Base-by-base conservation (phyloP, 257 asterid genomes). In the Ocimum tenuiflorum region DNA sequence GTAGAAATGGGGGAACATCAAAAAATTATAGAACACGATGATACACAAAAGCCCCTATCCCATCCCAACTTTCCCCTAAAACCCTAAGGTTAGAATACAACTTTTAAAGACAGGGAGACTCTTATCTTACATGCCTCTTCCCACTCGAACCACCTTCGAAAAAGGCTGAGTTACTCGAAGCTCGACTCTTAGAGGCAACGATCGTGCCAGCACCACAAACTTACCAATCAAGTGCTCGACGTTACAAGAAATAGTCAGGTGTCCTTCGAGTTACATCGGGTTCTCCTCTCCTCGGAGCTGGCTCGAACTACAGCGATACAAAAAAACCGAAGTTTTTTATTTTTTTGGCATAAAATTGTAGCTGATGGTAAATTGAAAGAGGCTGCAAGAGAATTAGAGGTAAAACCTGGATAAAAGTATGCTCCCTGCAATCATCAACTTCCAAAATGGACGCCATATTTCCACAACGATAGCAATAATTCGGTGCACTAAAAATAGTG, bases 281-380 rank as follows among this genome's bases (percentile, higher is more conserved):
- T 54, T 91, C 97, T 38, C 97, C 97, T 78, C 97, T 84, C 85
- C 97, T 91, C 47, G 97, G 97, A 80, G 97, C 97, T 75, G 97
- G 96, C 75, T 91, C 97, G 78, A 91, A 91, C 97, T 91, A 86
- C 75, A 75, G 14, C 20, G 1, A 70, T 14, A 1, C 12, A 11
- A 53, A 15, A 11, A 53, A 68, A 35, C 60, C 29, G 67, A 24
- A 17, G 7, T 50, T 50, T 8, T 0, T 31, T 1, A 23, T 14
- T 12, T 35, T 10, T 54, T 4, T 43, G 4, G 23, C n/a, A 8
- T 18, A n/a, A 33, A 49, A 39, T 23, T n/a, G 27, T 17, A 23
- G 9, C 1, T 12, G 54, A 57, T n/a, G 35, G 39, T 3, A 14
- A 42, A 47, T 8, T 23, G 17, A 4, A n/a, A 64, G 15, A 15